phyloP scores from a whole-genome alignment of 1,284 basidiomycete genomes.

The Trichosporon coremiiforme region DNA sequence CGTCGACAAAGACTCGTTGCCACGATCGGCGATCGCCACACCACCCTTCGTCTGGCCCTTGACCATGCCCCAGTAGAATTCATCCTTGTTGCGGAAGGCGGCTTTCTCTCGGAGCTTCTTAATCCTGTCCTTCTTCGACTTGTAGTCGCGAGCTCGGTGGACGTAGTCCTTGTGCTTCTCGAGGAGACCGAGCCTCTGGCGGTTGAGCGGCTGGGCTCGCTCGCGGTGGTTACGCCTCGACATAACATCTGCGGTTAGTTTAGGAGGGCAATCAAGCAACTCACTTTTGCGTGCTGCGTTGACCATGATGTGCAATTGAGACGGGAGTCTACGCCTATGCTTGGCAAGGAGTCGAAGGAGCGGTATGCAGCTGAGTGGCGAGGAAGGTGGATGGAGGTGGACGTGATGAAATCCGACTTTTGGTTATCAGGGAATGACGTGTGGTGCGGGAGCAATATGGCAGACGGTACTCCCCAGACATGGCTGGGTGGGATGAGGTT shows the following conservation, averaged over 20 bases:
- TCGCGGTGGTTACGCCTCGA: slow-evolving; percentile 94
- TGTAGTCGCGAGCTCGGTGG: slow-evolving; percentile 91
- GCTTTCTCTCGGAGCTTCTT: slow-evolving; percentile 85
- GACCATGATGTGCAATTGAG: slow-evolving; percentile 43
- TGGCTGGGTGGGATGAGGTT: slow-evolving; percentile 6
- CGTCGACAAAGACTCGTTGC: slow-evolving; percentile 74
- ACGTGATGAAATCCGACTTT: slow-evolving; percentile 19
- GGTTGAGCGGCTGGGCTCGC: slow-evolving; percentile 82
- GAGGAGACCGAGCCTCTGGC: slow-evolving; percentile 80
- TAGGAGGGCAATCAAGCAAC: slow-evolving; percentile 2
- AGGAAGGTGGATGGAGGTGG: neutral
- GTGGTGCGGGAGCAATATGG: neutral
- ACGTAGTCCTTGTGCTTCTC: slow-evolving; percentile 99
- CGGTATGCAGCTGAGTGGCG: slow-evolving; percentile 11
- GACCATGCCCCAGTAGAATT: slow-evolving; percentile 98
- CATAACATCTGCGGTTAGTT: slow-evolving; percentile 63
- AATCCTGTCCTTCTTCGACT: slow-evolving; percentile 88
- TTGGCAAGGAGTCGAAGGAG: no score
- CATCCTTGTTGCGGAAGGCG: slow-evolving; percentile 91
- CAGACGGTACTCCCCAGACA: neutral
- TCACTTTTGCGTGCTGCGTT: slow-evolving; percentile 48
- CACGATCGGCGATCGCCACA: slow-evolving; percentile 80
- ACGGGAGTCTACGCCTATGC: neutral
- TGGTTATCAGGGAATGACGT: slow-evolving; percentile 19
- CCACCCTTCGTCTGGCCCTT: slow-evolving; percentile 78